Evolutionary conservation across 2,329 filamentous ascomycete genomes (phyloP).

Genomic region (Ilyonectria sp.): DNA sequence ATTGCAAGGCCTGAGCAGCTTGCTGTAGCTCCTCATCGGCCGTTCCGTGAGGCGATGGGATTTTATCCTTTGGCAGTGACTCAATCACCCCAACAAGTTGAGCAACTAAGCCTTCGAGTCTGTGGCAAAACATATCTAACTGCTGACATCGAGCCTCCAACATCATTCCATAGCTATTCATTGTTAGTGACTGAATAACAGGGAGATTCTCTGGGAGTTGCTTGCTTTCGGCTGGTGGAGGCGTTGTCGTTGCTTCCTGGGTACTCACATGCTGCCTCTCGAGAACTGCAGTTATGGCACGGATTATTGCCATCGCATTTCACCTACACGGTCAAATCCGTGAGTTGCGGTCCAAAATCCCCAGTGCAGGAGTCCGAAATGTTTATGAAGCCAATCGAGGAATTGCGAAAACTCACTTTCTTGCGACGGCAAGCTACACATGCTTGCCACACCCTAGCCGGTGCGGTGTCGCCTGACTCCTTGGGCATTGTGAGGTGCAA

Average conservation of each 20-base stretch:
- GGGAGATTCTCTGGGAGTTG: background rate
- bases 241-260: conserved; percentile 31
- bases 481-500: background rate
- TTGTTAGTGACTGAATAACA: background rate
- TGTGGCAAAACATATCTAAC: conserved; percentile 42
- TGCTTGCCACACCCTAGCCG: conserved; percentile 18
- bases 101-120: conserved; percentile 39
- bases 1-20: background rate
- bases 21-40: background rate
- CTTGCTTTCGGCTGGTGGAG: conserved; percentile 25
- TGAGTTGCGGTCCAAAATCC: background rate
- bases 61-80: background rate
- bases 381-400: background rate
- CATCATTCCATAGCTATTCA: conserved; percentile 18
- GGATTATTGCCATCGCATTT: conserved; percentile 32
- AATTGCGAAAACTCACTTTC: background rate
- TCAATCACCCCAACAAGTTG: conserved; percentile 31
- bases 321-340: conserved; percentile 1
- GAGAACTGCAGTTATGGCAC: conserved; percentile 28
- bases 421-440: conserved; percentile 22
- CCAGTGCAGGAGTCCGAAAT: background rate
- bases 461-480: conserved; percentile 3
- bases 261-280: conserved; percentile 23
- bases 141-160: conserved; percentile 45
- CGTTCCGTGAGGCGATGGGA: background rate